Percentiles rank a stretch among this genome's conserved stretches.
phyloP scores from a whole-genome alignment of 2,329 filamentous ascomycete genomes.

The Triangularia verruculosa region DNA sequence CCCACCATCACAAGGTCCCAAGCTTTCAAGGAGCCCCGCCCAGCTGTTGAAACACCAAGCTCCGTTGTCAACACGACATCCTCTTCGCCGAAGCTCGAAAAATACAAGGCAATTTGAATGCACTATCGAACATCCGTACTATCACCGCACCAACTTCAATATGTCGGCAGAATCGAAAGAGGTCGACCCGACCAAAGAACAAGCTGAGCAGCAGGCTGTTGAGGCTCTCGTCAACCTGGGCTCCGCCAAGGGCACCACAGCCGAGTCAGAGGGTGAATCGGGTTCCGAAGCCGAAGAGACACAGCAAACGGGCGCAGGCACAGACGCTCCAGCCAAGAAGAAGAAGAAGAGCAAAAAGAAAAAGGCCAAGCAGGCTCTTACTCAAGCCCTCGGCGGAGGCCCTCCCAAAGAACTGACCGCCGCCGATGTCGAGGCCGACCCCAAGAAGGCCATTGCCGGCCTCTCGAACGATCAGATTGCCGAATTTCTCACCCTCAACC shows the following conservation, averaged over 20 bases:
- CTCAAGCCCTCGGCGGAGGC: conserved; percentile 31
- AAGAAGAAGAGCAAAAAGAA: conserved; percentile 66
- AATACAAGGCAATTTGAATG: not conserved
- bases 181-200: conserved; percentile 50
- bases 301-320: conserved; percentile 31
- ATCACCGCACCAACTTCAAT: not conserved
- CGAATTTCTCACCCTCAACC: conserved; percentile 69
- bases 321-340: conserved; percentile 49
- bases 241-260: conserved; percentile 43
- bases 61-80: not conserved
- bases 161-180: conserved; percentile 62
- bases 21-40: conserved; percentile 4
- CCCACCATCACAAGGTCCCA: not conserved
- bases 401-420: conserved; percentile 18
- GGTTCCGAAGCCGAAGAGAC: conserved; percentile 40
- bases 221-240: conserved; percentile 35
- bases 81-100: not conserved
- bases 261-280: conserved; percentile 48
- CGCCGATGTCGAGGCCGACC: conserved; percentile 36
- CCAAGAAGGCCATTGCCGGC: conserved; percentile 51
- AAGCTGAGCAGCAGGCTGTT: conserved; percentile 39
- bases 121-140: not conserved
- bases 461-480: conserved; percentile 57
- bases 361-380: conserved; percentile 52
- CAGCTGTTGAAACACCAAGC: not conserved